Conservation (phyloP, 495 filamentous ascomycete genomes). For the Neurospora africana region DNA sequence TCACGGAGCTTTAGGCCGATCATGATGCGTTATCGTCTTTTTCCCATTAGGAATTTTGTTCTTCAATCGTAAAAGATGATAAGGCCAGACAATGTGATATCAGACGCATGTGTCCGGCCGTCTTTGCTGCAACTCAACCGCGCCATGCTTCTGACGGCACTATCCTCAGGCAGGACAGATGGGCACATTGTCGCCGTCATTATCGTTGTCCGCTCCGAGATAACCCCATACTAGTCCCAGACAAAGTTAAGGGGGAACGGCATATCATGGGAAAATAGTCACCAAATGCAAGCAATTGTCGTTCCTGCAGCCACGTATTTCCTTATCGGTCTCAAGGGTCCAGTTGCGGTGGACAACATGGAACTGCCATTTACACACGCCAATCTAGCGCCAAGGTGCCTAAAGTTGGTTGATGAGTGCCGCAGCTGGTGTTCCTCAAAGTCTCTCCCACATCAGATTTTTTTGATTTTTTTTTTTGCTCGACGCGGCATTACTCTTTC, state of each 20-base stretch:
- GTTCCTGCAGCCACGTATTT: not conserved
- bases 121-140: not conserved
- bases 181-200: not conserved
- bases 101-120: not conserved
- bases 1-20: not conserved
- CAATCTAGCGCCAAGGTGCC: not conserved
- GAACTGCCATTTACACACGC: not conserved
- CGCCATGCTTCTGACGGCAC: not conserved
- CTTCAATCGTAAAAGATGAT: constrained; percentile 22
- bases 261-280: not conserved
- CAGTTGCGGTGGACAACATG: not conserved
- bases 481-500: not conserved
- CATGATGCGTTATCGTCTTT: constrained; percentile 15
- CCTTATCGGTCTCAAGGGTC: not conserved
- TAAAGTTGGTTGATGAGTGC: not conserved
- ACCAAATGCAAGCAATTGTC: not conserved
- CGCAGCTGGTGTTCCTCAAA: not conserved
- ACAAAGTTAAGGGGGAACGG: not conserved
- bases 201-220: not conserved
- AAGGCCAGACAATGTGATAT: constrained; percentile 14
- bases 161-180: not conserved
- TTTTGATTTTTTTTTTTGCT: not conserved
- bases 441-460: not conserved
- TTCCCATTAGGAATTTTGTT: constrained; percentile 31
- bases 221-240: not conserved